Evolutionary conservation across 192 early-diverging fungal species (phyloP).

Genomic region (Coemansia sp.): DNA sequence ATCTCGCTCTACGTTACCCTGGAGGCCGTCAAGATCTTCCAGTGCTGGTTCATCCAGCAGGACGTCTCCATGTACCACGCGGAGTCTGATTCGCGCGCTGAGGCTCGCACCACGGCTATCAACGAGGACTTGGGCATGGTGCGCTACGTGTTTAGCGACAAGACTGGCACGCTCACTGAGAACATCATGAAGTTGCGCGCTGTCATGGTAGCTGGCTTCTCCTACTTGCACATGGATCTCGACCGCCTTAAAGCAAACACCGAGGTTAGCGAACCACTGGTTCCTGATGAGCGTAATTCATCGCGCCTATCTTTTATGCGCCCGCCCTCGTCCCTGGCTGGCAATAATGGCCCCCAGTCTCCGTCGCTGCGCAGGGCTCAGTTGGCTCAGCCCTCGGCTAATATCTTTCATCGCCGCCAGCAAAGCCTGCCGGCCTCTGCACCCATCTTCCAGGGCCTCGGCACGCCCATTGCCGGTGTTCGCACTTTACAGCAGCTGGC

Average conservation of each 20-base stretch:
- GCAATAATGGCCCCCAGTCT: conserved; percentile 10
- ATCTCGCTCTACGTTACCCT: conserved; percentile 88
- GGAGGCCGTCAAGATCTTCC: conserved; percentile 76
- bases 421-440: conserved; percentile 38
- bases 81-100: conserved; percentile 67
- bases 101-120: conserved; percentile 74
- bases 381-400: neutral
- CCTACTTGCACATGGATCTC: conserved; percentile 60
- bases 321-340: conserved; percentile 1
- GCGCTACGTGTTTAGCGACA: conserved; percentile 87
- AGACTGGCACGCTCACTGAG: conserved; percentile 87
- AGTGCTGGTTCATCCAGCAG: conserved; percentile 73
- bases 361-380: conserved; percentile 19
- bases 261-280: neutral
- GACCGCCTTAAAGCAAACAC: conserved; percentile 49
- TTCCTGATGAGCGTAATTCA: neutral
- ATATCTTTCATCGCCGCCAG: conserved; percentile 33
- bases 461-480: neutral
- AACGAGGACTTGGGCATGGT: conserved; percentile 90
- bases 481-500: conserved; percentile 43
- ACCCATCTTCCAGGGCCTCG: neutral
- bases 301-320: conserved; percentile 28
- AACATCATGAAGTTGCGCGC: conserved; percentile 83
- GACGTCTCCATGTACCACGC: conserved; percentile 80
- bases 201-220: conserved; percentile 62